These are phyloP conservation scores for Eremochloa ophiuroides DNA, from an alignment of 176 grass and related monocot genomes.

Conservation along the genomic window DNA sequence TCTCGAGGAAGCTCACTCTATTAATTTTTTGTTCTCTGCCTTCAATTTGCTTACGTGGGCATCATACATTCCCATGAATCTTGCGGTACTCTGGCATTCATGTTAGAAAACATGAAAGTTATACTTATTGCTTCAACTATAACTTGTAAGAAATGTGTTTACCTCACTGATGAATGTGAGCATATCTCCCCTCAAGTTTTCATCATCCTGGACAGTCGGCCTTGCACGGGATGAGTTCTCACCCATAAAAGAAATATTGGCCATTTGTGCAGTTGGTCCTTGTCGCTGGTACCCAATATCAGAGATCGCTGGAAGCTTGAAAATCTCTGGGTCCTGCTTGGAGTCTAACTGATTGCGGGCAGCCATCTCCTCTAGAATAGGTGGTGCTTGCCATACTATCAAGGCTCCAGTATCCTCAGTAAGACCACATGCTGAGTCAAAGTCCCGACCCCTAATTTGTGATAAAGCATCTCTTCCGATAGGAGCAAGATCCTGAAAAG, in stretches of 20 bases:
- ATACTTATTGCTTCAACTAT: background rate
- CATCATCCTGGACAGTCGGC: background rate
- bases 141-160: background rate
- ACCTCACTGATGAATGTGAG: background rate
- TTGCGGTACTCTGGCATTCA: background rate
- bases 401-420: background rate
- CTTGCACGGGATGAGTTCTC: background rate
- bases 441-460: background rate
- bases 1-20: background rate
- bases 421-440: background rate
- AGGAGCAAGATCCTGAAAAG: background rate
- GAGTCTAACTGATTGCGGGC: background rate
- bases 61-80: background rate
- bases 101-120: background rate
- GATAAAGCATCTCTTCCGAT: background rate
- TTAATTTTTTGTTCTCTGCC: background rate
- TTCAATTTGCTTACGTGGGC: background rate
- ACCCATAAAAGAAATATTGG: background rate
- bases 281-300: background rate
- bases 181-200: background rate
- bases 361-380: background rate
- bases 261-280: background rate
- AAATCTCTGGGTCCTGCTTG: background rate
- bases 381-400: background rate
- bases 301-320: background rate